Conservation (phyloP, 441 rosid species). For the Gossypium trilobum region DNA sequence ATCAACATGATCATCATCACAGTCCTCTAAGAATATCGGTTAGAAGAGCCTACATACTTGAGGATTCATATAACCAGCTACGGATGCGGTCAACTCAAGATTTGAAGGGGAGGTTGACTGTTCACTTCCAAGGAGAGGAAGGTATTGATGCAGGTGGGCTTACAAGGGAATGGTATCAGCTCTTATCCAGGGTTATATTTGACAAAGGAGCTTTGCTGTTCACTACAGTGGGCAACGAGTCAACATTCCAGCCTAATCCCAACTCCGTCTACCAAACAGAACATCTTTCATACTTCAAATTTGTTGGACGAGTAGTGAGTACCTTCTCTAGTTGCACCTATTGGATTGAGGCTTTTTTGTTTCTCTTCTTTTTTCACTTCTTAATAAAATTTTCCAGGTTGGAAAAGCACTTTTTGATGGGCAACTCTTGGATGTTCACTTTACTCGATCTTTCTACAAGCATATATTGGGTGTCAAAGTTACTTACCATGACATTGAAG, state of each 20-base stretch:
- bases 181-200: conserved; percentile 85
- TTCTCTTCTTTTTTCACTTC: neutral
- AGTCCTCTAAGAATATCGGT: conserved; percentile 84
- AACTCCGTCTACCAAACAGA: conserved; percentile 92
- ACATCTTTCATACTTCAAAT: conserved; percentile 93
- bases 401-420: conserved; percentile 93
- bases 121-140: conserved; percentile 92
- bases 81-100: conserved; percentile 75
- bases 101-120: conserved; percentile 83
- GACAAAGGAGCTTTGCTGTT: conserved; percentile 93
- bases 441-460: conserved; percentile 94
- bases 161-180: conserved; percentile 97
- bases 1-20: conserved; percentile 84
- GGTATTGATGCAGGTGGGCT: conserved; percentile 98
- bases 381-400: conserved; percentile 41
- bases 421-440: conserved; percentile 89
- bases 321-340: conserved; percentile 9
- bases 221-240: conserved; percentile 93
- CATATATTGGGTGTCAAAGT: conserved; percentile 86
- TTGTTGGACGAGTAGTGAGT: conserved; percentile 93
- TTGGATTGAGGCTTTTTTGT: neutral
- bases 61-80: conserved; percentile 91
- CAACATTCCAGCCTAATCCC: conserved; percentile 95
- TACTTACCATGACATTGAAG: conserved; percentile 90
- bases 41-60: conserved; percentile 87